Evolutionary conservation across 257 asterid genomes (phyloP), one percentile per base, ranked within the genome.

Genomic region (Salvia splendens): DNA sequence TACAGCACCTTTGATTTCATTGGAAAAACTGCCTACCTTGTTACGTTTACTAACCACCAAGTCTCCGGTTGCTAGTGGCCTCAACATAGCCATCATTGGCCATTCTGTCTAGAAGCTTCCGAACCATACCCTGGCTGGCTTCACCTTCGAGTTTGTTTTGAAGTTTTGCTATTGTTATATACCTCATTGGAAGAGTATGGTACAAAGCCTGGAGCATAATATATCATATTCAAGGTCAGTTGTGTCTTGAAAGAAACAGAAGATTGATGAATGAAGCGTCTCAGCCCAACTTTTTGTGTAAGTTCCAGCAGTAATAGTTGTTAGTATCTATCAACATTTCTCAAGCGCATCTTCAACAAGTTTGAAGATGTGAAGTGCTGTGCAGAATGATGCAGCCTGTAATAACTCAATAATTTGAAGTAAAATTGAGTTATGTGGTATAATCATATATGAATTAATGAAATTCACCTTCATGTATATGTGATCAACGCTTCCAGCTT

Each of bases 81-180:
- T 89, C 97, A 57, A 90, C 64, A 62, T 78, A 90, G 71, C 97
- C 99, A 63, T 93, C 99, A 63, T 70, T 84, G 56, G 85, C 68
- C 99, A 90, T 93, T 78, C 80, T 90, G 81, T 88, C 95, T 24
- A 93, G 84, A 69, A 93, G 89, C 81, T 83, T 93, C 45, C 91
- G 85, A 56, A 81, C 91, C 38, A 79, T 79, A 48, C 72, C 68
- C 67, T 62, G 89, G 75, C 76, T 86, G 68, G 88, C 95, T 73
- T 83, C 87, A 46, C 96, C 95, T 17, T 84, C 88, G 35, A 93
- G 91, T 70, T 88, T 90, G 52, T 67, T 75, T 77, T 88, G 96
- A 68, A 93, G 99, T 81, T 88, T 85, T 64, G 87, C 45, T 42
- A 80, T 81, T 45, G 83, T 77, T 74, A 90, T 76, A 70, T 86